phyloP scores from a whole-genome alignment of 2,329 filamentous ascomycete species.

The Cladosporium velox region DNA sequence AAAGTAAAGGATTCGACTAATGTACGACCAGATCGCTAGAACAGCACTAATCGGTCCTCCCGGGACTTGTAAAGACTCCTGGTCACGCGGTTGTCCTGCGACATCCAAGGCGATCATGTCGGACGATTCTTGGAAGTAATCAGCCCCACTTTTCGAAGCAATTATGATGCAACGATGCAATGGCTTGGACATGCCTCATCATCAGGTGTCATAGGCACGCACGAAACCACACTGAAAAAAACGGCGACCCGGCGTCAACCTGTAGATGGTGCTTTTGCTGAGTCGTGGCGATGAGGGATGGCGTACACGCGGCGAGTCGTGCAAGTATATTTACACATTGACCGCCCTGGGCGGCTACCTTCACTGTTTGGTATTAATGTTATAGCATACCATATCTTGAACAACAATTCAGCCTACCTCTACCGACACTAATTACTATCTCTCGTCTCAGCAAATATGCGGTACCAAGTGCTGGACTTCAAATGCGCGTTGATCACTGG shows the following conservation, averaged over 20 bases:
- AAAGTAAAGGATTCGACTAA: neutral
- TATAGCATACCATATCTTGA: neutral
- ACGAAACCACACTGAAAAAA: neutral
- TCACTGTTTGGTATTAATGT: neutral
- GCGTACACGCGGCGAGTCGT: neutral
- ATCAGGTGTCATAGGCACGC: neutral
- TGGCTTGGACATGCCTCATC: neutral
- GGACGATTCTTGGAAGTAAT: neutral
- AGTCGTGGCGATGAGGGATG: neutral
- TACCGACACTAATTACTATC: neutral
- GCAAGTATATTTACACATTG: neutral
- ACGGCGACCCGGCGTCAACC: neutral
- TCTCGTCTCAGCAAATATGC: neutral
- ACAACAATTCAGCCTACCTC: neutral
- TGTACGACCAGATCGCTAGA: neutral
- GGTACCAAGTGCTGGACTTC: conserved; percentile 37
- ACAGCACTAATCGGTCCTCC: neutral
- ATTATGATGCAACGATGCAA: conserved; percentile 12
- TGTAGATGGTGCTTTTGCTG: neutral
- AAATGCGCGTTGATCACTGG: conserved; percentile 54
- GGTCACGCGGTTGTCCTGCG: neutral
- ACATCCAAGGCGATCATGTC: neutral
- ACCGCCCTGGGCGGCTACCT: neutral
- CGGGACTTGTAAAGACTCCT: neutral
- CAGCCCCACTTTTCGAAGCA: neutral